Base-by-base conservation (phyloP, 1,139 yeast genomes). In the Diutina pseudorugosa region DNA sequence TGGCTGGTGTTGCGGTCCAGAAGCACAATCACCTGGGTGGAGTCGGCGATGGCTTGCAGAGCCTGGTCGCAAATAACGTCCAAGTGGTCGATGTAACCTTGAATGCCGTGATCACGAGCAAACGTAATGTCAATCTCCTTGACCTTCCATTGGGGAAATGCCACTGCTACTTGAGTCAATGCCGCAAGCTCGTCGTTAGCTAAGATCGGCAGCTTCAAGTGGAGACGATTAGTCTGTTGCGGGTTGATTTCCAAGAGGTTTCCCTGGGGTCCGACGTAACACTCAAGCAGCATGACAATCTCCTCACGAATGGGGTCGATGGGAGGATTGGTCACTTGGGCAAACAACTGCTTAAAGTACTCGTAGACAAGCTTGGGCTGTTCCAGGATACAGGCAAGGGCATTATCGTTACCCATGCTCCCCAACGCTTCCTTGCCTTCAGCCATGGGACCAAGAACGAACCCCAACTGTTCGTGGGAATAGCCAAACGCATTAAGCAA, bases 291-390 rank as follows among this genome's bases (percentile, higher is more conserved):
- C 98, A 93, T 93, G 65, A 93, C 98, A 61, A 93, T 88, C 57
- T 85, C 83, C 71, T 93, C 98, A 68, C 98, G 84, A 61, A 93
- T 93, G 52, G 98, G 98, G 68, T 93, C 98, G 65, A 93, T 93
- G 54, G 98, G 98, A 56, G 98, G 98, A 70, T 93, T 93, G 47
- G 98, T 93, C 54, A 93, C 98, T 72, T 93, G 98, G 44, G 98
- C 98, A 70, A 93, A 93, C 62, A 93, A 78, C 69, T 93, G 96
- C 64, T 96, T 85, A 77, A 93, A 93, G 72, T 93, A 93, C 65
- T 93, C 98, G 67, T 86, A 93, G 59, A 89, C 74, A 59, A 93
- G 73, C 60, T 85, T 85, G 51, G 98, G 98, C 69, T 90, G 95
- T 64, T 88, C 93, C 51, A 96, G 85, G 59, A 93, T 73, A 71